A percentile compares a stretch with the other conserved stretches of the same genome.
Evolutionary conservation across 2,329 filamentous ascomycete genomes (phyloP).

Genomic region (Xylariaceae sp.): DNA sequence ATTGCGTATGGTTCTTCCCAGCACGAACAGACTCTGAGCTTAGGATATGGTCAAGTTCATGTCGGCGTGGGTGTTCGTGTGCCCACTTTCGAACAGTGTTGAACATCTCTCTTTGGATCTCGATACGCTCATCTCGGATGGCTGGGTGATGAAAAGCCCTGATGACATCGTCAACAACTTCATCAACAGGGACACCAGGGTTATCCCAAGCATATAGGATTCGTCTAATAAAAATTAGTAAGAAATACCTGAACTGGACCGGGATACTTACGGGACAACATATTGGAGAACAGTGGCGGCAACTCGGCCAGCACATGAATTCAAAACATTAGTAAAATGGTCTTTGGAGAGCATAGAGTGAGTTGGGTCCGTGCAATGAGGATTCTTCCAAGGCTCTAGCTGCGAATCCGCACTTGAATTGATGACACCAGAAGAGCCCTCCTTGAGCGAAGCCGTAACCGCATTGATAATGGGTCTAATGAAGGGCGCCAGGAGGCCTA

Average conservation of each 20-base stretch:
- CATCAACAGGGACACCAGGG: slow-evolving; percentile 72
- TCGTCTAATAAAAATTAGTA: slow-evolving; percentile 46
- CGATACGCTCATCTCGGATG: slow-evolving; percentile 66
- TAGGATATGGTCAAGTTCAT: slow-evolving; percentile 69
- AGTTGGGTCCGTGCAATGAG: slow-evolving; percentile 70
- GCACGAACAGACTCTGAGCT: slow-evolving; percentile 76
- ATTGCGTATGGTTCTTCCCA: slow-evolving; percentile 71
- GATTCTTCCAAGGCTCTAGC: slow-evolving; percentile 75
- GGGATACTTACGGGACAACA: slow-evolving; percentile 64
- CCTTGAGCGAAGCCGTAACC: slow-evolving; percentile 78
- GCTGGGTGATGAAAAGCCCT: slow-evolving; percentile 89
- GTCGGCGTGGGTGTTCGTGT: slow-evolving; percentile 61
- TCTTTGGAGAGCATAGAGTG: slow-evolving; percentile 82
- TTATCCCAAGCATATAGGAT: slow-evolving; percentile 93
- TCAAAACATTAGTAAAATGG: slow-evolving; percentile 75
- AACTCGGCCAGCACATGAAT: slow-evolving; percentile 70
- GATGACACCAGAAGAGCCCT: slow-evolving; percentile 71
- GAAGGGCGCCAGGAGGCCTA: slow-evolving; percentile 87
- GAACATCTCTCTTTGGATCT: slow-evolving; percentile 88
- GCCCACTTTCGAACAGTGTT: slow-evolving; percentile 79
- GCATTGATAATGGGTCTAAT: slow-evolving; percentile 86
- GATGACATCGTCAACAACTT: slow-evolving; percentile 77
- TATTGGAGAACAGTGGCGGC: slow-evolving; percentile 78
- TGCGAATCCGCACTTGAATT: slow-evolving; percentile 67
- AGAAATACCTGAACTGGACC: background rate